Evolutionary conservation across 768 basidiomycete genomes (phyloP), one percentile per base, ranked within the genome.

Genomic region (Amyloporia xantha): DNA sequence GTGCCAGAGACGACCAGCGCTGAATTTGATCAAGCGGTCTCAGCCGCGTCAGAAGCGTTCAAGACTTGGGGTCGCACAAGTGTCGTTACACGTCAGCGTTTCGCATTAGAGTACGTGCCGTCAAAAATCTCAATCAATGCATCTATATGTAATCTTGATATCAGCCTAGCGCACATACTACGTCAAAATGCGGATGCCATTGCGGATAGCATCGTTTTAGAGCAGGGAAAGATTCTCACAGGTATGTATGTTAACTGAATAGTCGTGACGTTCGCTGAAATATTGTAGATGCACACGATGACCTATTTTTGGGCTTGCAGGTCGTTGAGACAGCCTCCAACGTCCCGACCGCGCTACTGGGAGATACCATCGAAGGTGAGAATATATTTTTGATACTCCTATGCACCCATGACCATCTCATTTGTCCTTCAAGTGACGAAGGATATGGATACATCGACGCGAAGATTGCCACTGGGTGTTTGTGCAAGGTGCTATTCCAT

Each of bases 381-480:
- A 39, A 23, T 35, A 9, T 9, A 19, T 19, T 17, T 17, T 39
- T 7, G 7, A 12, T 33, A 7, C 15, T n/a, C n/a, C 9, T 15
- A 33, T 7, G 30, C 30, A 7, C 7, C 15, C 9, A 5, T n/a
- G 21, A 11, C 21, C 2, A 5, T 0, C 40, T 44, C 24, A 53
- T 23, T 5, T 27, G 13, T n/a, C 36, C 17, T 23, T 27, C 20
- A 54, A 88, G 88, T 97, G 17, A 88, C 86, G 68, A 91, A 83
- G 65, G 94, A 96, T 64, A 97, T 97, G 94, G 94, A 97, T 62
- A 96, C 94, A 1, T 82, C 89, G 52, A 83, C 86, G 12, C 79
- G 93, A 43, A 79, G 81, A 56, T 66, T 91, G 15, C 91, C 94
- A 2, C 71, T 97, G 4, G 94, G 94, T 47, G 92, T 98, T 26